Base-by-base conservation (phyloP, 2,329 filamentous ascomycete genomes). In the Colletotrichum caudatum region DNA sequence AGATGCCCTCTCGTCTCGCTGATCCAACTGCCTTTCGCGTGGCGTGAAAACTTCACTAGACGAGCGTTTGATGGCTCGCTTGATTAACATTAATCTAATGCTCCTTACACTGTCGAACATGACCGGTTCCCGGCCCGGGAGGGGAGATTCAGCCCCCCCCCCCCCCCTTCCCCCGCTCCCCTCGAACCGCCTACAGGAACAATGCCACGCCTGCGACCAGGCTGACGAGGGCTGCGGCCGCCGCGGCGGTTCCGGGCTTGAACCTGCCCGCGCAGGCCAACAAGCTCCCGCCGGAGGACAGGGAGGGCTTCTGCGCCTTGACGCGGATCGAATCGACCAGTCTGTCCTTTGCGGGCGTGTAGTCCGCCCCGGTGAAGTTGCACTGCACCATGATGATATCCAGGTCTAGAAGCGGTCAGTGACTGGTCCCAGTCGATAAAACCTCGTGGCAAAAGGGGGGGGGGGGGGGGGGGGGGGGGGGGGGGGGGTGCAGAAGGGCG, bases 321-420 rank as follows among this genome's bases (percentile, higher is more conserved):
- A 84, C 82, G 9, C 73, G 73, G 16, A 84, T 69, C 23, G 80
- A 79, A 41, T 80, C 72, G 35, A 76, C 82, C 23, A 78, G 66
- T 9, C 69, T 75, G 67, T 83, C 81, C 46, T 78, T 74, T 33
- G 73, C 75, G 0, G 76, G 75, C 6, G 75, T 76, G 69, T 82
- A 83, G 14, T 69, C 71, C 44, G 77, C 62, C 6, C 72, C 37
- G 3, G 77, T 50, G 53, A 83, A 83, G 64, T 78, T 78, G 74
- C 82, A 84, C 12, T 76, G 75, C 8, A 74, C 65, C 76, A 83
- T 78, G 69, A 84, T 82, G 8, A 78, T 69, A 18, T 80, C 73
- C 73, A 83, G 77, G n/a, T 80, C 82, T 84, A 44, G 11, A 12
- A 8, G 3, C 5, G 14, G 62, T 74, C 16, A 72, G 61, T 41